Evolutionary conservation across 139 green algal genomes (phyloP).

Genomic region (Tetradesmus obliquus): DNA sequence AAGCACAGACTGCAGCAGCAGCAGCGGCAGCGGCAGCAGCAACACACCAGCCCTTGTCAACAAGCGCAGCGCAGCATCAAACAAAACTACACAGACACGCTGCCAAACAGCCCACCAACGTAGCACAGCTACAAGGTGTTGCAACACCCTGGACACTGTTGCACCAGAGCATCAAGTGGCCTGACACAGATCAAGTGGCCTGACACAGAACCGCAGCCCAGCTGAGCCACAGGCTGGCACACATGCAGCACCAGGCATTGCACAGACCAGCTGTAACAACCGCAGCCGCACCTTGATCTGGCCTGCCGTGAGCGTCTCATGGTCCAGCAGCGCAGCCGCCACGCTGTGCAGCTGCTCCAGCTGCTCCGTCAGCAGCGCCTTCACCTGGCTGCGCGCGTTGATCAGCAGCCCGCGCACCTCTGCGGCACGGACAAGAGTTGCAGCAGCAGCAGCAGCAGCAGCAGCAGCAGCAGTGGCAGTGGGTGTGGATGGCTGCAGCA

Average conservation of each 20-base stretch:
- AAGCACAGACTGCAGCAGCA: constrained; percentile 17
- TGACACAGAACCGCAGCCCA: no score
- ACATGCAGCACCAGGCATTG: neutral
- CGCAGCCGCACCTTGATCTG: constrained; percentile 60
- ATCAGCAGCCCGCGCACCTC: constrained; percentile 82
- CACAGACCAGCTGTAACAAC: neutral
- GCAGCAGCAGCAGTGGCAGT: constrained; percentile 16
- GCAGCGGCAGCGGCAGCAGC: neutral
- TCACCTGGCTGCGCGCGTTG: constrained; percentile 74
- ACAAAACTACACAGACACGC: no score
- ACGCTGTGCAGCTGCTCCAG: constrained; percentile 88
- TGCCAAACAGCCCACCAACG: no score
- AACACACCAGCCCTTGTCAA: neutral
- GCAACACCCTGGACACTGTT: no score
- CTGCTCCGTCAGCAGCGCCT: constrained; percentile 76
- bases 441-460: neutral
- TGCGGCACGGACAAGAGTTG: neutral
- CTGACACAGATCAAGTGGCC: no score
- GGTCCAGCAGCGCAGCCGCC: constrained; percentile 82
- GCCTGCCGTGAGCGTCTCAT: constrained; percentile 84
- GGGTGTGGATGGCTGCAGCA: neutral
- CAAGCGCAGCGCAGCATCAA: no score
- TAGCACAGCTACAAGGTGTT: no score
- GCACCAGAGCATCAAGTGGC: no score
- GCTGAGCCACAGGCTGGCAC: no score